Conservation (phyloP, 2,329 filamentous ascomycete genomes). For the Myriosclerotinia curreyana region DNA sequence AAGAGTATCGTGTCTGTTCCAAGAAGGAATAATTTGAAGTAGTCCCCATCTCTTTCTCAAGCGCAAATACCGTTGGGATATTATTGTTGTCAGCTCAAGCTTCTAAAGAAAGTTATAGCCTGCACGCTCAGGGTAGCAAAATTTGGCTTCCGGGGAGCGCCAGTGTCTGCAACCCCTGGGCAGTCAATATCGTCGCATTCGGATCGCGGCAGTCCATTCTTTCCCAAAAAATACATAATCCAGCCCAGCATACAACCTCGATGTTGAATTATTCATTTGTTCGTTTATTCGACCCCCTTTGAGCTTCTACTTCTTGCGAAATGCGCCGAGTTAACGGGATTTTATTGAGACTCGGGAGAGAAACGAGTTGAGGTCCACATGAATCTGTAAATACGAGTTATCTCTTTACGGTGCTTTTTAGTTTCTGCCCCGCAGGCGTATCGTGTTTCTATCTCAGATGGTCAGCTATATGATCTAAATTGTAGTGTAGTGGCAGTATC, state of each 20-base stretch:
- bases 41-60: too few relatives aligned
- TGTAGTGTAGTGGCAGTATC: not conserved
- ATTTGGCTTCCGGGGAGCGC: constrained; percentile 6
- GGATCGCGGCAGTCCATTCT: too few relatives aligned
- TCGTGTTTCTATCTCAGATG: not conserved
- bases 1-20: not conserved
- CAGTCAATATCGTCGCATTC: not conserved
- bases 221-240: not conserved
- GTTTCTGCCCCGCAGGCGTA: not conserved
- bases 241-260: not conserved
- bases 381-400: not conserved
- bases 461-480: not conserved
- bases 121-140: not conserved
- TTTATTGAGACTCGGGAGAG: not conserved
- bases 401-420: not conserved
- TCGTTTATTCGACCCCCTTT: too few relatives aligned
- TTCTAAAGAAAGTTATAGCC: constrained; percentile 2
- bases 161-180: constrained; percentile 7
- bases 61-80: too few relatives aligned
- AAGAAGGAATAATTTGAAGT: not conserved
- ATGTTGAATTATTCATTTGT: not conserved
- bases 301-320: not conserved
- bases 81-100: not conserved
- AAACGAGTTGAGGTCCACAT: not conserved
- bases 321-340: not conserved